Evolutionary conservation across 176 grass and related monocot species (phyloP).

Genomic region (Aegilops speltoides): DNA sequence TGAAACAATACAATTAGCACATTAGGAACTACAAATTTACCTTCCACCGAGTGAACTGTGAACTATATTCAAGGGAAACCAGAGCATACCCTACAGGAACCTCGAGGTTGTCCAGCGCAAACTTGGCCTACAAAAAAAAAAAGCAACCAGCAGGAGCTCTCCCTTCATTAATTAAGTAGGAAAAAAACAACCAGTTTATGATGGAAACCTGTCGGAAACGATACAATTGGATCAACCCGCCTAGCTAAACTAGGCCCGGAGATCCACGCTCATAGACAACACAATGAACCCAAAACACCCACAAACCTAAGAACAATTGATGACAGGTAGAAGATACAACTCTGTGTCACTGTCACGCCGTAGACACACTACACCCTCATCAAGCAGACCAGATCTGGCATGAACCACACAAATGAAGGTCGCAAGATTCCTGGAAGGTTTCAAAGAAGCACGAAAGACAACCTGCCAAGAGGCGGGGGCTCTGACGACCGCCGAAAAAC

Average conservation of each 20-base stretch:
- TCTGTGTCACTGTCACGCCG: neutral
- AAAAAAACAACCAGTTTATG: neutral
- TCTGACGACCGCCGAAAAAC: neutral
- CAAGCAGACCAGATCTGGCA: neutral
- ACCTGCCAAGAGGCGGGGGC: neutral
- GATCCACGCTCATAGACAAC: neutral
- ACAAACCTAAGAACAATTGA: neutral
- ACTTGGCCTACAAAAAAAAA: slow-evolving; percentile 60
- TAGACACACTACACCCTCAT: neutral
- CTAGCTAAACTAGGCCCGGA: neutral
- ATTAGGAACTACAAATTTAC: neutral
- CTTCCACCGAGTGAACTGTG: neutral
- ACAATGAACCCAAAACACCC: neutral
- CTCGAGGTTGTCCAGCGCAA: slow-evolving; percentile 80
- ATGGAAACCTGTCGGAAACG: neutral
- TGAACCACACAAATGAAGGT: neutral
- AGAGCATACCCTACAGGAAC: slow-evolving; percentile 78
- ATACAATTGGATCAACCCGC: neutral
- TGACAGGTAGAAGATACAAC: neutral
- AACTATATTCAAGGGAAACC: slow-evolving; percentile 3
- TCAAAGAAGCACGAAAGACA: neutral
- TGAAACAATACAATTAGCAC: slow-evolving; percentile 2
- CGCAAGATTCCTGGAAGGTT: neutral
- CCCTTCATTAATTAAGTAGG: neutral
- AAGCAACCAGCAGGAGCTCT: neutral